These are phyloP conservation scores for Botrytis squamosa DNA, from an alignment of 2,329 filamentous ascomycete genomes.

Conservation along the genomic window DNA sequence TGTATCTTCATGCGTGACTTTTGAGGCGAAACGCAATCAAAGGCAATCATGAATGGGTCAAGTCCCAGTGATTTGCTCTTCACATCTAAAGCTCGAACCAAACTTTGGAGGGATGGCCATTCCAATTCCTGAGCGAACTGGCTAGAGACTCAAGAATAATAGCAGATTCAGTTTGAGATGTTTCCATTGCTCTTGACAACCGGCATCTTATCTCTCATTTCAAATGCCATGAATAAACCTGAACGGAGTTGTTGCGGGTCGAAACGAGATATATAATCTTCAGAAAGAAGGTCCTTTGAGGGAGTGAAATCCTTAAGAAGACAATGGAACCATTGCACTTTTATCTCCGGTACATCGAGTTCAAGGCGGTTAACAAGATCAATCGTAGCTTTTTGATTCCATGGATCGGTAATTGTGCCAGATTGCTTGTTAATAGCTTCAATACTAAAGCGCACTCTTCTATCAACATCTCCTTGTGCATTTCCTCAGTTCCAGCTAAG, in stretches of 20 bases:
- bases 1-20: slow-evolving; percentile 1
- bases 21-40: background rate
- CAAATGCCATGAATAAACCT: slow-evolving; percentile 2
- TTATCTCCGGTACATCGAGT: background rate
- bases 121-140: background rate
- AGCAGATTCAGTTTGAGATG: background rate
- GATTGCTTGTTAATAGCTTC: background rate
- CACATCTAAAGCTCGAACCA: background rate
- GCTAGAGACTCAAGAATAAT: background rate
- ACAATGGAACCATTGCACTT: background rate
- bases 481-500: background rate
- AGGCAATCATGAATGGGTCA: background rate
- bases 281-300: too few relatives aligned
- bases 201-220: background rate
- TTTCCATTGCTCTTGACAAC: background rate
- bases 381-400: background rate
- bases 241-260: background rate
- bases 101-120: background rate
- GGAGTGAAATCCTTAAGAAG: background rate
- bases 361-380: background rate
- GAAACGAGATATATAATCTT: background rate
- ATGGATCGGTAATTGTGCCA: background rate
- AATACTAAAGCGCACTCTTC: slow-evolving; percentile 2
- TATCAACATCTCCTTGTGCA: background rate
- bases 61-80: background rate